Percentiles rank a stretch among this genome's conserved stretches.
Conservation (phyloP, 129 eudicot species). For the Kitagawia praeruptora region DNA sequence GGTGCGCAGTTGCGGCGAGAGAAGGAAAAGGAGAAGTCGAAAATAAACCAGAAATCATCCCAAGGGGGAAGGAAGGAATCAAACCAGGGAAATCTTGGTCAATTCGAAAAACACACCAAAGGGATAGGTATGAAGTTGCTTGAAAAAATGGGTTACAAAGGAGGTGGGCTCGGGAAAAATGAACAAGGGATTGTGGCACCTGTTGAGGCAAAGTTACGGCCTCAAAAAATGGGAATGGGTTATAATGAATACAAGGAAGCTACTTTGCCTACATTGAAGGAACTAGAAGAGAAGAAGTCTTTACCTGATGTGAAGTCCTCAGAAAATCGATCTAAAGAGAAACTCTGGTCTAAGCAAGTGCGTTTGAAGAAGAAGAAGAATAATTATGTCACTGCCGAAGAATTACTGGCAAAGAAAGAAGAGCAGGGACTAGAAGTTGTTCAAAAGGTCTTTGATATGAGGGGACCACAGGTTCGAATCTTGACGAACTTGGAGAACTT, state of each 20-base stretch:
- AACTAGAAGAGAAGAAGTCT: conserved; percentile 34
- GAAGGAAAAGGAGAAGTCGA: conserved; percentile 44
- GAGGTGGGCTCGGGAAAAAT: conserved; percentile 76
- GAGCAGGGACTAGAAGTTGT: conserved; percentile 51
- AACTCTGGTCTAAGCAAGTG: conserved; percentile 50
- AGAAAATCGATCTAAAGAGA: conserved; percentile 26
- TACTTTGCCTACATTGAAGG: conserved; percentile 34
- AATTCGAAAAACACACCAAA: conserved; percentile 56
- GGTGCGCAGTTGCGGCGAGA: conserved; percentile 63
- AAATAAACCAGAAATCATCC: conserved; percentile 25
- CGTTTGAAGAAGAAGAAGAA: conserved; percentile 40
- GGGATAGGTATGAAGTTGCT: conserved; percentile 71
- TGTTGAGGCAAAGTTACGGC: conserved; percentile 50
- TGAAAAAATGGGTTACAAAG: conserved; percentile 84
- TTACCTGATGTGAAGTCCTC: conserved; percentile 16
- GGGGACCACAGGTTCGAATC: conserved; percentile 91
- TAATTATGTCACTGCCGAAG: conserved; percentile 55
- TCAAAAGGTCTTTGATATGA: conserved; percentile 76
- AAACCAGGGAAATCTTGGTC: conserved; percentile 39
- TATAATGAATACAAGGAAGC: conserved; percentile 54
- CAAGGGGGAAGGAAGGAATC: conserved; percentile 27
- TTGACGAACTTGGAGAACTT: conserved; percentile 21
- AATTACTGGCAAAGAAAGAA: conserved; percentile 62
- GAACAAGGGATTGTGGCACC: conserved; percentile 63
- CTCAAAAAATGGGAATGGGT: conserved; percentile 70